phyloP scores from a whole-genome alignment of 2,329 filamentous ascomycete genomes.

The Mycosphaerella sp. region DNA sequence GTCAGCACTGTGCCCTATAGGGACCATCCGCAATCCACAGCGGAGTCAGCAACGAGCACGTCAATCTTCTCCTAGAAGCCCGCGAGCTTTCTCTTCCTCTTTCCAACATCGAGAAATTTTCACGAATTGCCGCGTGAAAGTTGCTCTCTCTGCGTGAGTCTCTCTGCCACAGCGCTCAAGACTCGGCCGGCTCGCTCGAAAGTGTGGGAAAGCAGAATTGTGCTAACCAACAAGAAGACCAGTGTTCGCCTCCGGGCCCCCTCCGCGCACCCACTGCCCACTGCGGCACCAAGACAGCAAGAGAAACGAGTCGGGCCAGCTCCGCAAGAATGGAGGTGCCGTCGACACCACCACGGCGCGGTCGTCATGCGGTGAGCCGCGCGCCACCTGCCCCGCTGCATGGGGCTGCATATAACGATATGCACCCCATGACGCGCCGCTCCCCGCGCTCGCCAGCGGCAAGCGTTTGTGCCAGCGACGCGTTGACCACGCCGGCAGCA shows the following conservation, averaged over 20 bases:
- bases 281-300: background rate
- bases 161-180: constrained; percentile 3
- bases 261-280: background rate
- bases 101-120: background rate
- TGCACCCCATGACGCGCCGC: background rate
- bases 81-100: constrained; percentile 7
- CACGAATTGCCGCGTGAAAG: background rate
- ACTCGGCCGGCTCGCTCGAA: background rate
- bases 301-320: background rate
- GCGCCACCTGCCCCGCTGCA: constrained; percentile 64
- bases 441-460: background rate
- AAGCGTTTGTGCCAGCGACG: constrained; percentile 9
- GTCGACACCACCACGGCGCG: constrained; percentile 18
- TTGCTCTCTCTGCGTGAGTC: constrained; percentile 1
- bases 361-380: constrained; percentile 12
- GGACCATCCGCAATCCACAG: background rate
- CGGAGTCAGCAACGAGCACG: background rate
- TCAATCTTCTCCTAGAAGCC: background rate
- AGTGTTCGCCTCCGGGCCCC: background rate
- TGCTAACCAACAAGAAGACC: background rate
- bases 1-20: background rate
- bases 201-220: background rate
- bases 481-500: background rate
- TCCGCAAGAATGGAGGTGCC: constrained; percentile 12
- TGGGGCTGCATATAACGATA: constrained; percentile 41